Evolutionary conservation across 441 rosid genomes (phyloP), one percentile per base, ranked within the genome.

Genomic region (Populus tomentosa): DNA sequence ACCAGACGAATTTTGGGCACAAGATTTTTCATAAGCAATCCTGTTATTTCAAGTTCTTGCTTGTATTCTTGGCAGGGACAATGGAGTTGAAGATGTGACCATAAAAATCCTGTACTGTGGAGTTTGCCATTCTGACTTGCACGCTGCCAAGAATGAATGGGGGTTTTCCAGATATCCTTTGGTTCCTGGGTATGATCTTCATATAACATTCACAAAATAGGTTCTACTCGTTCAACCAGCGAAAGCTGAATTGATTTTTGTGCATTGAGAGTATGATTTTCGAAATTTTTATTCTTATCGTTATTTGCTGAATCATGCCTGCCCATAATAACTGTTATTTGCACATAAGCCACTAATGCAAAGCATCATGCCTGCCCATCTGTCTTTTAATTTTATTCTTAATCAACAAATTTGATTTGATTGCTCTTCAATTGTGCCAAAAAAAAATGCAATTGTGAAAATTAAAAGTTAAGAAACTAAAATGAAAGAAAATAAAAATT

Each of bases 41-140:
- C 14, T 28, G 63, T 24, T 16, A 6, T 56, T 61, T 23, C 24
- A 42, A 5, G 13, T 72, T 38, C 32, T 76, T 75, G 23, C 46
- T 69, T 79, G 42, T 36, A 18, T 71, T 35, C 4, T 71, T 80
- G 61, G 70, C 89, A 93, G 97, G 88, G 91, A 89, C 70, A 90
- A 85, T 81, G 92, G 93, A 38, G 94, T 81, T n/a, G 91, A 93
- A 65, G 98, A 92, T 85, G 92, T 95, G 11, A 81, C 94, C 10
- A 71, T 95, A 30, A 93, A 90, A 81, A 84, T 95, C 66, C 93
- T 88, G 23, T 93, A 82, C 77, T 91, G 97, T 78, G 97, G 98
- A 40, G 89, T 95, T 70, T 93, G 98, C 78, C 98, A 95, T 71
- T 86, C 98, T 38, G 98, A 95, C 72, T 80, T 95, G 84, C 94